Base-by-base conservation (phyloP, 2,329 filamentous ascomycete species). In the Leptographium wingfieldii region DNA sequence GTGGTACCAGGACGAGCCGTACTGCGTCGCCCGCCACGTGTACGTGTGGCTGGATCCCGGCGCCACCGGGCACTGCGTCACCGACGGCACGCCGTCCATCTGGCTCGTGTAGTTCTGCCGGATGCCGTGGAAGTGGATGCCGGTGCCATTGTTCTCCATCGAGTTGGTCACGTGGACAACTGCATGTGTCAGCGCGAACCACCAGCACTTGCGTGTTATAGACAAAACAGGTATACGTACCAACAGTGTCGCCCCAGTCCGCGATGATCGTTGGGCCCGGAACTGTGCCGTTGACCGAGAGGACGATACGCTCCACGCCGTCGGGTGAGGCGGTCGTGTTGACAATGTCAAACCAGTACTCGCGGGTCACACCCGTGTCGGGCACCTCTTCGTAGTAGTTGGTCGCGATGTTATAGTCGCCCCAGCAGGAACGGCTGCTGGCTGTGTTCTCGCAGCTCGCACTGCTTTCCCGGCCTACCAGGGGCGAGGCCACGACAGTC, bases 181-280 rank as follows among this genome's bases (percentile, higher is more conserved):
- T 59, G 38, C 38, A n/a, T 33, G 11, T 33, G 38, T 46, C 25
- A 25, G 48, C 22, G 12, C 12, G 6, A 49, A n/a, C 14, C 22
- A 22, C 22, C 22, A 22, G 22, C 22, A 22, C 22, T 22, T 22
- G 22, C 19, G 22, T 6, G 46, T 48, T 46, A 46, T 5, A 22
- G 7, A 22, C 22, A 51, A 22, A 19, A 51, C 6, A 14, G 22
- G 6, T 10, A 49, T 5, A 49, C 14, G 14, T 11, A 59, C 57
- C 57, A 35, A 84, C 77, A 31, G 72, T 79, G 66, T 85, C 82
- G 40, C 82, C 82, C 81, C 81, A 85, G 68, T 84, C 79, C 22
- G 80, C 84, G 62, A 80, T 77, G 59, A 91, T 82, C 16, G 78
- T 74, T 1, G 87, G 87, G 0, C 85, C 87, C 0, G 87, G 87